Evolutionary conservation across 1,139 yeast species (phyloP).

Genomic region (Saccharomycopsis crataegensis): DNA sequence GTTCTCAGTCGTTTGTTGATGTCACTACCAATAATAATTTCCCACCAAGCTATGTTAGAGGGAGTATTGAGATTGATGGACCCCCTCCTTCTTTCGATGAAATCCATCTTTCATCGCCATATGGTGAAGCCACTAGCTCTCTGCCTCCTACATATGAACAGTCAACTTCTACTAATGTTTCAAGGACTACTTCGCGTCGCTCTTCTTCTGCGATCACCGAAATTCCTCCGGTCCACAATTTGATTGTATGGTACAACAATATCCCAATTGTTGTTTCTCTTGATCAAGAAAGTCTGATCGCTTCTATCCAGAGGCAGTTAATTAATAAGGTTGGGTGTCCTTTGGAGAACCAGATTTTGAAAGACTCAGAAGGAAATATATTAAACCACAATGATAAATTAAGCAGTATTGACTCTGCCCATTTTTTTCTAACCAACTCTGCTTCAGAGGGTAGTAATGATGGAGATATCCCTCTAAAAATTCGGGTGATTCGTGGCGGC

Average conservation of each 20-base stretch:
- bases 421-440: no score
- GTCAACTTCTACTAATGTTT: background rate
- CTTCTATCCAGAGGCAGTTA: no score
- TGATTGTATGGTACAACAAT: conserved; percentile 1
- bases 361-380: no score
- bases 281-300: no score
- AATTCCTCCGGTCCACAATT: background rate
- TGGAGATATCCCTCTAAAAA: background rate
- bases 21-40: no score
- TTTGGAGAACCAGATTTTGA: no score
- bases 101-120: background rate
- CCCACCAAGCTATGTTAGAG: no score
- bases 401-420: no score
- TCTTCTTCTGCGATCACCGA: background rate
- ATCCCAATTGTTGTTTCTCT: background rate
- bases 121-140: background rate
- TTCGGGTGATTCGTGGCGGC: conserved; percentile 6
- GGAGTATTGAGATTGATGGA: background rate
- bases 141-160: conserved; percentile 2
- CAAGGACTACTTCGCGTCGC: background rate
- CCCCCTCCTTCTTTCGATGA: conserved; percentile 5
- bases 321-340: no score
- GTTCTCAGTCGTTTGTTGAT: no score
- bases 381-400: no score
- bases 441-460: no score